Percentiles rank a stretch among this genome's conserved stretches.
phyloP scores from a whole-genome alignment of 805 yeast species.

The Wickerhamiella qilinensis region DNA sequence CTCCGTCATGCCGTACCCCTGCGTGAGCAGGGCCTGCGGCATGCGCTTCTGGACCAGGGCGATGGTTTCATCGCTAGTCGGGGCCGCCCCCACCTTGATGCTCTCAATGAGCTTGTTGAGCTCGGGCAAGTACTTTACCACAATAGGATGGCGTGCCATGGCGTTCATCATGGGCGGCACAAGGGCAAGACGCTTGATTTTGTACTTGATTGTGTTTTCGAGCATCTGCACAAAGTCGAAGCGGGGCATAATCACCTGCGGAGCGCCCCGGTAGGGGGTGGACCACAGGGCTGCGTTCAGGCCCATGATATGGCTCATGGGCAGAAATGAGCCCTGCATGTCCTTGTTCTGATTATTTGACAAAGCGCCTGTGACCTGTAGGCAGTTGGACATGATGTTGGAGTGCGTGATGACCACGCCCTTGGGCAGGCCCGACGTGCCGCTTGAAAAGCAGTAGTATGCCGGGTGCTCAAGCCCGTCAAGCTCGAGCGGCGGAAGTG shows the following conservation, averaged over 20 bases:
- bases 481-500: constrained; percentile 14
- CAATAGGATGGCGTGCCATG: constrained; percentile 31
- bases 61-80: constrained; percentile 20
- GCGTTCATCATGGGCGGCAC: constrained; percentile 28
- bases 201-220: constrained; percentile 15
- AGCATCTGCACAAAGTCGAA: constrained; percentile 23
- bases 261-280: constrained; percentile 12
- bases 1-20: constrained; percentile 39
- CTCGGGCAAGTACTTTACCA: constrained; percentile 27
- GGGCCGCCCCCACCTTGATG: constrained; percentile 30
- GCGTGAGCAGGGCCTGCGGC: constrained; percentile 9
- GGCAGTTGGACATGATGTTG: constrained; percentile 29
- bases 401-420: constrained; percentile 53
- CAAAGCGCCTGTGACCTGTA: constrained; percentile 6
- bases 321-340: constrained; percentile 18
- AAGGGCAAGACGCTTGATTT: constrained; percentile 26
- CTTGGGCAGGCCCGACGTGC: constrained; percentile 51
- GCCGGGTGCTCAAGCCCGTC: constrained; percentile 11
- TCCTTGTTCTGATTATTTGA: constrained; percentile 7
- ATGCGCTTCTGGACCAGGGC: constrained; percentile 5
- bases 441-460: constrained; percentile 20
- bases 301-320: constrained; percentile 23
- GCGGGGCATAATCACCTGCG: constrained; percentile 16
- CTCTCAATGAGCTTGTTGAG: constrained; percentile 20
- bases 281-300: constrained; percentile 17